Conservation (phyloP, 192 early-diverging fungal species). For the Diversispora eburnea region DNA sequence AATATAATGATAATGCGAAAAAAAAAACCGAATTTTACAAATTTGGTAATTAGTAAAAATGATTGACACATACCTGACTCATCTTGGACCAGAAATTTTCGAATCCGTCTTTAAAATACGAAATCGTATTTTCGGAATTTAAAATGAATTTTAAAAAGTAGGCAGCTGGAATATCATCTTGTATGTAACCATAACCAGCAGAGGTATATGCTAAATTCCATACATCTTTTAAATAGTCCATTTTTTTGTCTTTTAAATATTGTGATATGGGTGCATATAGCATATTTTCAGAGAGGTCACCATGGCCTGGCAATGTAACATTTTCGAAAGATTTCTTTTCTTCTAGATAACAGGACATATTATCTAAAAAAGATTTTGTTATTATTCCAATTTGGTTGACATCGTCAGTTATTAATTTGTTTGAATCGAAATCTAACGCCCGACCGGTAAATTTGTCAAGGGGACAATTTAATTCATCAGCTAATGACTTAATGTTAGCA, state of each 20-base stretch:
- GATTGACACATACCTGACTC: neutral
- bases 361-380: neutral
- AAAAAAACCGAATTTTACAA: neutral
- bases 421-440: constrained; percentile 6
- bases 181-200: constrained; percentile 21
- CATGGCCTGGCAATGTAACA: constrained; percentile 9
- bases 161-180: constrained; percentile 5
- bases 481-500: neutral
- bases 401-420: neutral
- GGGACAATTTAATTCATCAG: constrained; percentile 5
- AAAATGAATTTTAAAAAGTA: constrained; percentile 15
- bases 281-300: neutral
- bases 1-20: neutral
- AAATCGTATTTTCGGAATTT: constrained; percentile 14
- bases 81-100: constrained; percentile 17
- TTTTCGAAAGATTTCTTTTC: neutral
- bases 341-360: constrained; percentile 13
- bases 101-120: constrained; percentile 13
- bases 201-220: constrained; percentile 22
- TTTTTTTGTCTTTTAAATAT: constrained; percentile 6
- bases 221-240: constrained; percentile 12
- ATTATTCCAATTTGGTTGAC: neutral
- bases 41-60: neutral
- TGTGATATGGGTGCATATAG: constrained; percentile 12
- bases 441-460: constrained; percentile 16